Percentiles rank a stretch among this genome's conserved stretches.
These are phyloP conservation scores for Nemania sp. DNA, from an alignment of 2,329 filamentous ascomycete genomes.

Conservation along the genomic window DNA sequence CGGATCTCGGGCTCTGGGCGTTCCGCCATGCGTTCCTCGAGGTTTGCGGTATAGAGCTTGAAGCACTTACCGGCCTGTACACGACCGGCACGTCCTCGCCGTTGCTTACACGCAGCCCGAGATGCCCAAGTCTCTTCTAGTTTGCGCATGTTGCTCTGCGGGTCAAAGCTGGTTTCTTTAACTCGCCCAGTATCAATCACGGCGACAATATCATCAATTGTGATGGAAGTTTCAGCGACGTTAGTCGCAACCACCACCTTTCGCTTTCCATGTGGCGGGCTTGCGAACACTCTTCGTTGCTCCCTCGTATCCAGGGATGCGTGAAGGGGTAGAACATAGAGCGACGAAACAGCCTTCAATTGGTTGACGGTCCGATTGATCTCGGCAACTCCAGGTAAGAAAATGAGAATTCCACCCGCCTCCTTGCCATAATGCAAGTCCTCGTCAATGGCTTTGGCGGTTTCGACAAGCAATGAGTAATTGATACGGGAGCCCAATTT, in stretches of 20 bases:
- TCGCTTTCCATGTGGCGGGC: slow-evolving; percentile 75
- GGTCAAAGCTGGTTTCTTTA: slow-evolving; percentile 94
- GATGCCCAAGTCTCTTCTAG: slow-evolving; percentile 96
- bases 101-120: slow-evolving; percentile 89
- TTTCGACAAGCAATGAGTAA: slow-evolving; percentile 81
- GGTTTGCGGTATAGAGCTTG: slow-evolving; percentile 88
- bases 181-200: slow-evolving; percentile 95
- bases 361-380: slow-evolving; percentile 80
- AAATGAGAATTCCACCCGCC: slow-evolving; percentile 90
- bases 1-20: slow-evolving; percentile 93
- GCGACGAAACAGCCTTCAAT: slow-evolving; percentile 62
- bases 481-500: slow-evolving; percentile 84
- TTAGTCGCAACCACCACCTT: slow-evolving; percentile 97
- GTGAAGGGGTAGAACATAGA: slow-evolving; percentile 86
- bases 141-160: slow-evolving; percentile 89
- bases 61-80: slow-evolving; percentile 91
- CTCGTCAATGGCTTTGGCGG: slow-evolving; percentile 79
- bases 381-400: slow-evolving; percentile 88
- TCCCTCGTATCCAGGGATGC: slow-evolving; percentile 88
- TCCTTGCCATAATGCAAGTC: slow-evolving; percentile 68
- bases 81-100: slow-evolving; percentile 89
- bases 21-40: slow-evolving; percentile 84
- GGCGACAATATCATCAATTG: slow-evolving; percentile 94
- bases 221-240: slow-evolving; percentile 97
- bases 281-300: slow-evolving; percentile 83